Percentiles rank a stretch among this genome's conserved stretches.
Conservation (phyloP, 495 filamentous ascomycete genomes). For the Jackrogersella multiformis region DNA sequence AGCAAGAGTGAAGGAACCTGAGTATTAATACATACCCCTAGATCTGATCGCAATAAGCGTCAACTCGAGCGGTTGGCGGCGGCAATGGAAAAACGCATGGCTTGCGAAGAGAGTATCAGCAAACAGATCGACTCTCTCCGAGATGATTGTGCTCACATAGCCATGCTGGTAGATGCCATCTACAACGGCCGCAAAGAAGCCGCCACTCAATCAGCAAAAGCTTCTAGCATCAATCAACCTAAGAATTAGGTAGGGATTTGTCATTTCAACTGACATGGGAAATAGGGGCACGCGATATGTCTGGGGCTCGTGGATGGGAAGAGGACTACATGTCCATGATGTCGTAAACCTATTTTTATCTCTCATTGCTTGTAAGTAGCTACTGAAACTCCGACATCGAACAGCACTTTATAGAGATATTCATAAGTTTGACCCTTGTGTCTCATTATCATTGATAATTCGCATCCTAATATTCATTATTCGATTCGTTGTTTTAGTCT, state of each 20-base stretch:
- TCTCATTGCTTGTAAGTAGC: background rate
- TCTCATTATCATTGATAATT: no score
- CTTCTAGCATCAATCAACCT: background rate
- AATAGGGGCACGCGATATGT: no score
- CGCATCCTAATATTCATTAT: no score
- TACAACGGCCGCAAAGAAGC: conserved; percentile 36
- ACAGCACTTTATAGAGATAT: background rate
- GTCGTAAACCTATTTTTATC: background rate
- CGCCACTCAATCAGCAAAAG: conserved; percentile 13
- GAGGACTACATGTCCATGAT: no score
- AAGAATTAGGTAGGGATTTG: background rate
- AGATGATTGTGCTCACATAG: conserved; percentile 35
- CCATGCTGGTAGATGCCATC: conserved; percentile 35
- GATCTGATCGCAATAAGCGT: conserved; percentile 16
- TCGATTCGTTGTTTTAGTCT: no score
- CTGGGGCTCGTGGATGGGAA: no score
- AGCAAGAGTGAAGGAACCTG: background rate
- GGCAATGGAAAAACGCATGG: conserved; percentile 27
- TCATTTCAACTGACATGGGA: no score
- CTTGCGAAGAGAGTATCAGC: conserved; percentile 32
- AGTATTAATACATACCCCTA: conserved; percentile 8
- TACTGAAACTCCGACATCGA: background rate
- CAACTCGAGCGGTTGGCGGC: conserved; percentile 16
- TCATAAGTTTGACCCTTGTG: no score
- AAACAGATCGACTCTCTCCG: conserved; percentile 19